Conservation (phyloP, 257 asterid species). For the Ilex asprella region DNA sequence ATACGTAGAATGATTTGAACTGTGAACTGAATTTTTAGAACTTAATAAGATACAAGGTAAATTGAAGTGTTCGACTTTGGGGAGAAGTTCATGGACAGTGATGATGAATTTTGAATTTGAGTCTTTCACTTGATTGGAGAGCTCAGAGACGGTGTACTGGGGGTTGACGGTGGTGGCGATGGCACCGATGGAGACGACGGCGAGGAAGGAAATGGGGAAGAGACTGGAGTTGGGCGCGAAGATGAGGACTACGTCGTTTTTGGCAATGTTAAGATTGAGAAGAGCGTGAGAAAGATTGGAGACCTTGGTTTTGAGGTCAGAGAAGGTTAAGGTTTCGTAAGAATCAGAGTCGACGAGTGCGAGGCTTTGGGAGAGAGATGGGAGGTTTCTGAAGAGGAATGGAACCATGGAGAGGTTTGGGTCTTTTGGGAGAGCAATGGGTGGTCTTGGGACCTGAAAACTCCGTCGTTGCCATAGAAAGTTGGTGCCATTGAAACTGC, state of each 20-base stretch:
- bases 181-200: conserved; percentile 26
- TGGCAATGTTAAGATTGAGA: conserved; percentile 22
- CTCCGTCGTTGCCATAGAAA: conserved; percentile 18
- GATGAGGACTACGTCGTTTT: conserved; percentile 23
- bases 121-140: conserved; percentile 26
- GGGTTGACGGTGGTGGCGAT: conserved; percentile 29
- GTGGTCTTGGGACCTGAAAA: conserved; percentile 35
- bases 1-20: neutral
- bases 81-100: conserved; percentile 23
- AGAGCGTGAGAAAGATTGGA: conserved; percentile 19
- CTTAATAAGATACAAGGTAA: conserved; percentile 19
- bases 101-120: conserved; percentile 24
- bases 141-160: conserved; percentile 16
- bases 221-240: conserved; percentile 29
- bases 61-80: conserved; percentile 22
- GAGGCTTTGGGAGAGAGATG: neutral
- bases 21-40: conserved; percentile 4
- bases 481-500: no score
- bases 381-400: neutral
- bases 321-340: conserved; percentile 17
- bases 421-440: conserved; percentile 23
- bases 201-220: conserved; percentile 24
- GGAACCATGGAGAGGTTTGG: conserved; percentile 2
- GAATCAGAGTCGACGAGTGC: conserved; percentile 25
- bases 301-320: conserved; percentile 17